These are phyloP conservation scores for Fusarium tanahbumbuense DNA, from an alignment of 2,329 filamentous ascomycete genomes.

Conservation along the genomic window DNA sequence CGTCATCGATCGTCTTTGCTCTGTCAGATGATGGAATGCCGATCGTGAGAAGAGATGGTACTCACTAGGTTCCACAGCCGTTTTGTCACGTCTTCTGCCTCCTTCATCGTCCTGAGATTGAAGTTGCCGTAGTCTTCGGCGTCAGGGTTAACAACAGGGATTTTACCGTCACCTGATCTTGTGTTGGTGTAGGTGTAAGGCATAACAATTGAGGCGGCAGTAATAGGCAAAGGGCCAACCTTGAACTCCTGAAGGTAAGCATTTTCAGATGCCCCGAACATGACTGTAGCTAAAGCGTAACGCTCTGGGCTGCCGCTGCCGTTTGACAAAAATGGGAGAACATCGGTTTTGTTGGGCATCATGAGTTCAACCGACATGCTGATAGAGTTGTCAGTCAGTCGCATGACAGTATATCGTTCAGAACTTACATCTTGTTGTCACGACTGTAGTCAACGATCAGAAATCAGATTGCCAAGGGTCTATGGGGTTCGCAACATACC, in stretches of 20 bases:
- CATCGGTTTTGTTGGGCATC: constrained; percentile 10
- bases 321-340: background rate
- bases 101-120: constrained; percentile 6
- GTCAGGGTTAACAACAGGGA: background rate
- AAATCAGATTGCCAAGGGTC: rapidly evolving
- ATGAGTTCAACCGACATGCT: constrained; percentile 4
- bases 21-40: rapidly evolving
- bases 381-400: rapidly evolving
- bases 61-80: constrained; percentile 8
- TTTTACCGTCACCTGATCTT: background rate
- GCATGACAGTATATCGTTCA: rapidly evolving
- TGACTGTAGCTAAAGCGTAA: background rate
- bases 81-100: background rate
- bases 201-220: background rate
- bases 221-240: background rate
- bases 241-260: constrained; percentile 13
- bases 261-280: background rate
- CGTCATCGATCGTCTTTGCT: background rate
- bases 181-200: constrained; percentile 1
- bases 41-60: rapidly evolving
- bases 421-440: constrained; percentile 1
- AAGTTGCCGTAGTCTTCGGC: constrained; percentile 1
- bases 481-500: background rate
- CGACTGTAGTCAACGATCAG: background rate
- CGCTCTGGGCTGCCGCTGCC: background rate